Evolutionary conservation across 2,329 filamentous ascomycete genomes (phyloP), one percentile per base, ranked within the genome.

Genomic region (Fusarium agapanthi): DNA sequence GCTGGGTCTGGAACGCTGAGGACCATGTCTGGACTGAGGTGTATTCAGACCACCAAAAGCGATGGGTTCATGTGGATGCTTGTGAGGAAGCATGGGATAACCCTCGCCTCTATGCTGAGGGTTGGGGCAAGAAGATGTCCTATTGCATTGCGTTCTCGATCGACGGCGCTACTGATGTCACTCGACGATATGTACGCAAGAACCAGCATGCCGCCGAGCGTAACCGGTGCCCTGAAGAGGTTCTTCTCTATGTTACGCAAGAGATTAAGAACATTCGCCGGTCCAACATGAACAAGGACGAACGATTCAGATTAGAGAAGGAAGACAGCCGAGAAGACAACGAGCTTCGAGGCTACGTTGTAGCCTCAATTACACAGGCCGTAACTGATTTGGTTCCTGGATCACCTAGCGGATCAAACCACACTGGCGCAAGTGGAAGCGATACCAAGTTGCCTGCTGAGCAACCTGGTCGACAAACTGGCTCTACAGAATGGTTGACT

Each of bases 21-120:
- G 96, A 98, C 81, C 94, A 98, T 79, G 94, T 98, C 32, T 99
- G 96, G 96, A 97, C 95, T 2, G 96, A 98, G 78, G 92, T 98
- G 20, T 99, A 97, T 84, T 98, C 95, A 6, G 93, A 96, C 71
- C 95, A 97, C 83, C 92, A 95, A 79, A 91, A 93, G 81, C 90
- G 95, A 80, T 99, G 96, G 96, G 88, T 98, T n/a, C 95, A 98
- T 75, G 95, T 98, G 45, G 96, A 99, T 81, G 91, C 92, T 38
- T 98, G 95, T 79, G 96, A 98, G 81, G 95, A 95, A 79, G 91
- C 93, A 4, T 98, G 95, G 95, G 96, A 99, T 80, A 95, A 95
- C 78, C 96, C 96, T 56, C 89, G 93, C 50, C 88, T 98, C 15
- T 98, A 98, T 83, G 91, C 94, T 12, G 94, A 98, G 82, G 95